These are phyloP conservation scores for Macrophomina pseudophaseolina DNA, from an alignment of 2,329 filamentous ascomycete species.

Conservation along the genomic window DNA sequence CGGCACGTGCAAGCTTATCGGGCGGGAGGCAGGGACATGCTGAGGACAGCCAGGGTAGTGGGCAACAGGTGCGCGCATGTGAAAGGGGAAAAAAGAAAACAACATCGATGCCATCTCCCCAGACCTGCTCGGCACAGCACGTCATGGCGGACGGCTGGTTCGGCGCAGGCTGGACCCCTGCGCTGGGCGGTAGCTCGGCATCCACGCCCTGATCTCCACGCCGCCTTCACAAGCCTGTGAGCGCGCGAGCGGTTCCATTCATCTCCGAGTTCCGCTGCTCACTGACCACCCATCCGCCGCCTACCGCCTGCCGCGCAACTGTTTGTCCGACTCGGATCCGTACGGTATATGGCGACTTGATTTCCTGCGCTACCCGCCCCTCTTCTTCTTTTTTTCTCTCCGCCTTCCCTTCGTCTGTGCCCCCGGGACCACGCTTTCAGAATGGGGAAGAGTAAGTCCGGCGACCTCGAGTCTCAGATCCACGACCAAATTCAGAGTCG, in stretches of 20 bases:
- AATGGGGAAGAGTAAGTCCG: slow-evolving; percentile 29
- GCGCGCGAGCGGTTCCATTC: background rate
- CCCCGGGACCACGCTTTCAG: slow-evolving; percentile 6
- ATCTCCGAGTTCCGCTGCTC: slow-evolving; percentile 17
- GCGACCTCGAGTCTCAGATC: slow-evolving; percentile 27
- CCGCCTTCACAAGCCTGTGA: background rate
- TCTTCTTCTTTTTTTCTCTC: slow-evolving; percentile 27
- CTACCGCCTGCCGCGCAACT: slow-evolving; percentile 4
- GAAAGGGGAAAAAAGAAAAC: background rate
- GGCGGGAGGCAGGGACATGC: background rate
- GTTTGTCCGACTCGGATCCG: slow-evolving; percentile 18
- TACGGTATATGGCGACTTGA: slow-evolving; percentile 10
- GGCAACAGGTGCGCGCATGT: background rate
- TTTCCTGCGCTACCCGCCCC: slow-evolving; percentile 4
- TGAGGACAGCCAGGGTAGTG: background rate
- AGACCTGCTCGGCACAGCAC: slow-evolving; percentile 3
- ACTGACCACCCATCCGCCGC: slow-evolving; percentile 5
- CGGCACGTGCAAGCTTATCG: slow-evolving; percentile 14
- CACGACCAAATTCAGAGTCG: slow-evolving; percentile 25
- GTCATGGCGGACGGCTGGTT: background rate
- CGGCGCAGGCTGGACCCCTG: slow-evolving; percentile 7
- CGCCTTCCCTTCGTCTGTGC: slow-evolving; percentile 24
- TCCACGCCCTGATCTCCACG: slow-evolving; percentile 11
- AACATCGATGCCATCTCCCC: background rate
- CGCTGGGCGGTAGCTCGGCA: slow-evolving; percentile 17